Conservation (phyloP, 257 asterid species). For the Avicennia marina region DNA sequence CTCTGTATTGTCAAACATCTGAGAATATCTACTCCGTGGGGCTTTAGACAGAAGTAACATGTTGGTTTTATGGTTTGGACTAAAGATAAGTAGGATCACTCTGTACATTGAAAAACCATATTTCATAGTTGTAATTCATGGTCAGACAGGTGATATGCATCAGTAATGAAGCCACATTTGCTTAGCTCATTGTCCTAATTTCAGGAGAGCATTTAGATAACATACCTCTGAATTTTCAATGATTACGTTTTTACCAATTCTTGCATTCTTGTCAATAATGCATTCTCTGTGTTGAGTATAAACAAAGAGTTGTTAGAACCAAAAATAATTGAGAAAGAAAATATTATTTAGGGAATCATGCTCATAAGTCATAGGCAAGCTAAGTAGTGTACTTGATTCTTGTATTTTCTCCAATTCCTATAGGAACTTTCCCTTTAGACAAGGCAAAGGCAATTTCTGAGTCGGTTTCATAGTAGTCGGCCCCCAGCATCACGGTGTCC, state of each 20-base stretch:
- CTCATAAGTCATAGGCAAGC: no score
- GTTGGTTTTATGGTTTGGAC: no score
- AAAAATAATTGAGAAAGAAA: not conserved
- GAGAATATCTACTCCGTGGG: no score
- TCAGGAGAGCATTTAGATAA: conserved; percentile 12
- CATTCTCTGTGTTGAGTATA: conserved; percentile 51
- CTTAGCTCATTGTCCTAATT: no score
- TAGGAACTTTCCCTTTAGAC: conserved; percentile 81
- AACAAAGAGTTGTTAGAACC: conserved; percentile 12
- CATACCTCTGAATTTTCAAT: conserved; percentile 86
- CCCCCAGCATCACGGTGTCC: conserved; percentile 98
- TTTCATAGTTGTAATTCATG: not conserved
- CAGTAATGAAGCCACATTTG: not conserved
- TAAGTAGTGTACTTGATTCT: conserved; percentile 61
- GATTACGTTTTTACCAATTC: conserved; percentile 81
- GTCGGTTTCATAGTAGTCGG: conserved; percentile 88
- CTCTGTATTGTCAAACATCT: no score
- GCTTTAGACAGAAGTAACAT: no score
- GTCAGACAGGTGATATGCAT: not conserved
- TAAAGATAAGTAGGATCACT: no score
- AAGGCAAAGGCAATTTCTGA: conserved; percentile 58
- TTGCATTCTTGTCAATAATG: conserved; percentile 92
- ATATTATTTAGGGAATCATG: no score
- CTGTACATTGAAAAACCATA: no score
- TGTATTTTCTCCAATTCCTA: conserved; percentile 92